These are phyloP conservation scores for Helminthosporium solani DNA, from an alignment of 2,329 filamentous ascomycete genomes.

Conservation along the genomic window DNA sequence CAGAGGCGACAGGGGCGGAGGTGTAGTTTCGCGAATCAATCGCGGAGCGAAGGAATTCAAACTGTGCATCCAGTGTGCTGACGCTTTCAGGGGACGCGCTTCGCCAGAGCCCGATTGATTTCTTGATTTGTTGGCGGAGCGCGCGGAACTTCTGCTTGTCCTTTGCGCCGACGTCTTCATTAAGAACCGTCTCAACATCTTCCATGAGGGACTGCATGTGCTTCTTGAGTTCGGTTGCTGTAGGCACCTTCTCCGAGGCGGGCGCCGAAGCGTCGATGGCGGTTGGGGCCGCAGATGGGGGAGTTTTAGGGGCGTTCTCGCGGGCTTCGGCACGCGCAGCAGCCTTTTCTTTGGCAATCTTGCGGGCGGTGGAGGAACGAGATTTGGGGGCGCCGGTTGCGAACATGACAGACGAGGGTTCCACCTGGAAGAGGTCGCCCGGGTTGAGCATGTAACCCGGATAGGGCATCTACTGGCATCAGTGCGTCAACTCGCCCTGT, in stretches of 20 bases:
- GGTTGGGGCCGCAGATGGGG: constrained; percentile 12
- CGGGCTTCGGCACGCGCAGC: constrained; percentile 31
- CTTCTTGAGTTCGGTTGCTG: constrained; percentile 33
- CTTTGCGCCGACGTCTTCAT: constrained; percentile 62
- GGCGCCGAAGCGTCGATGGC: constrained; percentile 1
- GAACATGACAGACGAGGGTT: constrained; percentile 81
- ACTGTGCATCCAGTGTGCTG: constrained; percentile 49
- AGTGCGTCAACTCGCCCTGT: constrained; percentile 5
- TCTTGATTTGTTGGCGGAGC: constrained; percentile 67
- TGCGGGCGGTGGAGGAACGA: constrained; percentile 31
- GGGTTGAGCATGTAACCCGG: constrained; percentile 94
- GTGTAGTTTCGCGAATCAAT: constrained; percentile 16
- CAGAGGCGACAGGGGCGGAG: background rate
- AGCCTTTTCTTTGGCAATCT: constrained; percentile 30
- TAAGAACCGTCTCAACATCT: constrained; percentile 62
- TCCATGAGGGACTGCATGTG: constrained; percentile 37
- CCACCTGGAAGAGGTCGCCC: constrained; percentile 97
- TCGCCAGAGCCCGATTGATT: constrained; percentile 59
- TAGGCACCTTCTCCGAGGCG: constrained; percentile 26
- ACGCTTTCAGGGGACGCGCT: constrained; percentile 46
- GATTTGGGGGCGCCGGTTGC: constrained; percentile 76
- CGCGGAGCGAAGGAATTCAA: constrained; percentile 45
- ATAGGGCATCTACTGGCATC: constrained; percentile 70
- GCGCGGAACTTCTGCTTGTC: constrained; percentile 73
- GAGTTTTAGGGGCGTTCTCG: constrained; percentile 19